Base-by-base conservation (phyloP, 345 rosid species). In the Aegle marmelos region DNA sequence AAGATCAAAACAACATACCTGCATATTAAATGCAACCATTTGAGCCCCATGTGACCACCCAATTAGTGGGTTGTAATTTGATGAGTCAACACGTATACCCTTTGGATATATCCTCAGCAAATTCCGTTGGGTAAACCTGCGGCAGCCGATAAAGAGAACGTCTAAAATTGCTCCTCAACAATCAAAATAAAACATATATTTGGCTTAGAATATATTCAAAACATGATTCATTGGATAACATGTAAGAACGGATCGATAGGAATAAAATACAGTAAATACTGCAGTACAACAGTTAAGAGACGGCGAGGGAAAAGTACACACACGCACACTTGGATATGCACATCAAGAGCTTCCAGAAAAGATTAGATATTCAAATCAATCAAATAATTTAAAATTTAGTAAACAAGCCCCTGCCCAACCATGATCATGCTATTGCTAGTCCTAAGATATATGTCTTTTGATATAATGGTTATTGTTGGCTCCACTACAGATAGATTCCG, bases 1-100 rank as follows among this genome's bases (percentile, higher is more conserved):
- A 33, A 33, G 48, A 66, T 24, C 16, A 75, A 66, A 66, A 68
- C 73, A 48, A 58, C 61, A 73, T 63, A 87, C 97, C 99, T 95
- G 97, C 99, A 95, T 95, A 74, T 95, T 95, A 76, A 95, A 95
- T 72, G 99, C 99, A 78, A 95, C 98, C 99, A 95, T 95, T 85
- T 95, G 99, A 88, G 98, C 99, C 68, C 99, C 99, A 81, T 93
- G 98, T 73, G 87, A 91, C 99, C 99, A 93, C 4, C 88, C 99
- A 76, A 91, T 86, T 0, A 93, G 80, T 0, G 99, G 99, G 71
- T 93, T 93, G 84, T 95, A 95, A 80, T 95, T 95, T 67, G 99
- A 92, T 39, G 99, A 95, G 81, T 88, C 76, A 61, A 95, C 79
- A n/a, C 99, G 96, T 24, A 77, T 87, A 64, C 99, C 97, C 85